Conservation (phyloP, 75 land plant species). For the Cryptomeria japonica region DNA sequence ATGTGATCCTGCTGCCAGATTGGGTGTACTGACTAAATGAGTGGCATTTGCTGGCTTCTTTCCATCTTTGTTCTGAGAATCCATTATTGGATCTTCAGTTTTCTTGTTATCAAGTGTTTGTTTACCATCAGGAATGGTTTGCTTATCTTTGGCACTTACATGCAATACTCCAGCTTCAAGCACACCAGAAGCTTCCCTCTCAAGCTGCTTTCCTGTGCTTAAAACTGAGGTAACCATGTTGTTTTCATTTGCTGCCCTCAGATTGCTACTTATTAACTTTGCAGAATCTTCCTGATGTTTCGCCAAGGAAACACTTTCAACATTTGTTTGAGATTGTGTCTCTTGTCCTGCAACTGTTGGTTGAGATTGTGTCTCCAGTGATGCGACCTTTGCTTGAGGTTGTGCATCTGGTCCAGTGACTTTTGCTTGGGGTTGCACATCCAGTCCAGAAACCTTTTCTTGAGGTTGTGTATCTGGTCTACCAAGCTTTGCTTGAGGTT, state of each 20-base stretch:
- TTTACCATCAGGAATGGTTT: neutral
- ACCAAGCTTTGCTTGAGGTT: neutral
- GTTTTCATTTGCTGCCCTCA: conserved; percentile 12
- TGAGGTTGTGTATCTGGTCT: conserved; percentile 12
- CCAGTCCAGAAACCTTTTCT: neutral
- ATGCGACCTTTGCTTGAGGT: conserved; percentile 4
- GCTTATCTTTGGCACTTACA: conserved; percentile 20
- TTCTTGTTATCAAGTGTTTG: conserved; percentile 1
- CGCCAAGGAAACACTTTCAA: conserved; percentile 7
- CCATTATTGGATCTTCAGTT: neutral
- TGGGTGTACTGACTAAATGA: conserved; percentile 13
- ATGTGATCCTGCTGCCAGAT: conserved; percentile 15
- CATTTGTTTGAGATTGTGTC: neutral
- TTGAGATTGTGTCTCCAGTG: neutral
- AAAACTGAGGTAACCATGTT: conserved; percentile 4
- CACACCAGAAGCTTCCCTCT: conserved; percentile 21
- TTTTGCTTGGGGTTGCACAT: neutral
- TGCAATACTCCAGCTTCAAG: conserved; percentile 14
- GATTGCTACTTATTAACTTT: neutral
- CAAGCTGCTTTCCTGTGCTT: conserved; percentile 16
- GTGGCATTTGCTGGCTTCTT: conserved; percentile 1
- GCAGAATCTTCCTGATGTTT: conserved; percentile 12
- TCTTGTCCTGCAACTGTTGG: conserved; percentile 13
- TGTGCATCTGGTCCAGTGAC: conserved; percentile 5
- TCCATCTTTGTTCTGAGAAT: conserved; percentile 14